These are phyloP conservation scores for Heterobasidion parviporum DNA, from an alignment of 1,284 basidiomycete species.

Conservation along the genomic window DNA sequence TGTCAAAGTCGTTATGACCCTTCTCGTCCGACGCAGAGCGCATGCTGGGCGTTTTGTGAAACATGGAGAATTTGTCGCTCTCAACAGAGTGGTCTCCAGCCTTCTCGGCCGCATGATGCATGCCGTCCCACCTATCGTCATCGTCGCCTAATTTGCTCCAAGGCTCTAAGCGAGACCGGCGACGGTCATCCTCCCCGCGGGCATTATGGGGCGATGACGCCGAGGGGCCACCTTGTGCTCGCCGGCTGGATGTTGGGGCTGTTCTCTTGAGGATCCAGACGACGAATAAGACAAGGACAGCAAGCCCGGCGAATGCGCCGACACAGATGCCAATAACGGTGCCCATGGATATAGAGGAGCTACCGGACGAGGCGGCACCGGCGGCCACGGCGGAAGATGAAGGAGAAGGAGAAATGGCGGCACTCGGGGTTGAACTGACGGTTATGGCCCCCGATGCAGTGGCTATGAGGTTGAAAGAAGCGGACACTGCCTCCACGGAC, in stretches of 20 bases:
- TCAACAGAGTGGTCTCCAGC: slow-evolving; percentile 13
- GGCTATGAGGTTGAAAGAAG: neutral
- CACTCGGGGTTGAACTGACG: slow-evolving; percentile 5
- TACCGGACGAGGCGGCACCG: neutral
- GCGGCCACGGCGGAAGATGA: slow-evolving; percentile 1
- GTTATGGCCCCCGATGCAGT: slow-evolving; percentile 9
- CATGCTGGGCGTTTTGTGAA: slow-evolving; percentile 54
- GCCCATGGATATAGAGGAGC: slow-evolving; percentile 19
- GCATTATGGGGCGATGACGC: slow-evolving; percentile 10
- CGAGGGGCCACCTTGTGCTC: neutral
- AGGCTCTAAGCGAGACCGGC: slow-evolving; percentile 10
- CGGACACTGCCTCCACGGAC: neutral
- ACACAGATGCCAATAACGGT: slow-evolving; percentile 24
- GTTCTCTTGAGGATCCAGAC: slow-evolving; percentile 20
- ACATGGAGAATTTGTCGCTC: slow-evolving; percentile 36
- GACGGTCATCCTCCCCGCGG: slow-evolving; percentile 12
- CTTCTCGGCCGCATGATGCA: slow-evolving; percentile 6
- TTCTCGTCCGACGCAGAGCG: slow-evolving; percentile 32
- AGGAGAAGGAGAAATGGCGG: slow-evolving; percentile 8
- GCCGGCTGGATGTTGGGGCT: neutral
- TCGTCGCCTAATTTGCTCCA: slow-evolving; percentile 17
- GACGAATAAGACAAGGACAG: slow-evolving; percentile 18
- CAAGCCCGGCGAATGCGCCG: slow-evolving; percentile 22
- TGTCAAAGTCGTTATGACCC: slow-evolving; percentile 22
- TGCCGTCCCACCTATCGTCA: slow-evolving; percentile 14